These are phyloP conservation scores for Monosporascus sp. DNA, from an alignment of 2,329 filamentous ascomycete genomes.

Conservation along the genomic window DNA sequence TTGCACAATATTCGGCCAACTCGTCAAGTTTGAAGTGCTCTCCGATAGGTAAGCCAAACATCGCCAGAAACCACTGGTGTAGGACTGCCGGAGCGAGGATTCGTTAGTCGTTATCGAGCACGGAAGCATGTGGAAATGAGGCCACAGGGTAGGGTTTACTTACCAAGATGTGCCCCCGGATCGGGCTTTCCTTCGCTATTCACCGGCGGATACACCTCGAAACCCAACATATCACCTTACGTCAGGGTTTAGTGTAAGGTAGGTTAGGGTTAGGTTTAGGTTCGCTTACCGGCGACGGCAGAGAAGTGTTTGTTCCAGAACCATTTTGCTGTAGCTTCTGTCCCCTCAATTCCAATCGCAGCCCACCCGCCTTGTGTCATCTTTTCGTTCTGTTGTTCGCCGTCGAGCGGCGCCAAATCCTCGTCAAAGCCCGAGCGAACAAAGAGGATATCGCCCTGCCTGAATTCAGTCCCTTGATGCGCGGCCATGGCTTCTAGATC, in stretches of 20 bases:
- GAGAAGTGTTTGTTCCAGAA: conserved; percentile 53
- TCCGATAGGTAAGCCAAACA: conserved; percentile 10
- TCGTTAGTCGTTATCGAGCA: neutral
- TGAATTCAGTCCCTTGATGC: conserved; percentile 37
- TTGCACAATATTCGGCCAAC: conserved; percentile 23
- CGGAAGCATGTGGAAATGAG: neutral
- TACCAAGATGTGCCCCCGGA: conserved; percentile 3
- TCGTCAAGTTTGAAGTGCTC: conserved; percentile 19
- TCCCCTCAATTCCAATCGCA: conserved; percentile 42
- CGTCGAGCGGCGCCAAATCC: conserved; percentile 31
- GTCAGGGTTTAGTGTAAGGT: too few species aligned
- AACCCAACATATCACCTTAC: conserved; percentile 41
- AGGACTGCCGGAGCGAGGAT: neutral
- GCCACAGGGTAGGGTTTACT: neutral
- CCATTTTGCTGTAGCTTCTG: conserved; percentile 46
- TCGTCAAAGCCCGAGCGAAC: conserved; percentile 42
- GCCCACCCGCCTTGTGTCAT: conserved; percentile 21
- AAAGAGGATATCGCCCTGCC: conserved; percentile 51
- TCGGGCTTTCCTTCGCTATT: conserved; percentile 15
- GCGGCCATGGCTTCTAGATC: conserved; percentile 38
- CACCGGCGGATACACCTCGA: conserved; percentile 44
- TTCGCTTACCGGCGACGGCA: conserved; percentile 41
- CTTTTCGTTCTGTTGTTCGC: conserved; percentile 7
- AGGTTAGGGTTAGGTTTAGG: too few species aligned
- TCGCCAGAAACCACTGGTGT: conserved; percentile 3